Evolutionary conservation across 2,329 filamentous ascomycete species (phyloP).

Genomic region (Gaeumannomyces sp.): DNA sequence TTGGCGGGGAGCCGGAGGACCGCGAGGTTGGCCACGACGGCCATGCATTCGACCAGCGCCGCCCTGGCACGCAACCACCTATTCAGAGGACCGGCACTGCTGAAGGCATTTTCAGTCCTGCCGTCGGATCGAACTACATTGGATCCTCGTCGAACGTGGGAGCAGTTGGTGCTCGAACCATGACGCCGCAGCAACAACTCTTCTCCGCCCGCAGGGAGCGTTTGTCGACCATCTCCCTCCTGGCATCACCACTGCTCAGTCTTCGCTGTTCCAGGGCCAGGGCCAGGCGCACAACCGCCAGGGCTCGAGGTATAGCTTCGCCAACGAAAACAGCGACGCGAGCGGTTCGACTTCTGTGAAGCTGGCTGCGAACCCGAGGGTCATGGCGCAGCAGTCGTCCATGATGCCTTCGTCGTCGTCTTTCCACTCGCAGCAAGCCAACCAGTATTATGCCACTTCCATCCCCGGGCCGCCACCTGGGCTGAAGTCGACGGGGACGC

Average conservation of each 20-base stretch:
- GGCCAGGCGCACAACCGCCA: slow-evolving; percentile 66
- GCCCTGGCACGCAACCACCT: slow-evolving; percentile 67
- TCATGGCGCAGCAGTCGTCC: slow-evolving; percentile 79
- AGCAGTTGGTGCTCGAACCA: slow-evolving; percentile 60
- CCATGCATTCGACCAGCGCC: slow-evolving; percentile 49
- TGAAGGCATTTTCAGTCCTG: slow-evolving; percentile 49
- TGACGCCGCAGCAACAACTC: slow-evolving; percentile 62
- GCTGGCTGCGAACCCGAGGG: slow-evolving; percentile 68
- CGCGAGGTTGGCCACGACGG: slow-evolving; percentile 49
- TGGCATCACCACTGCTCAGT: slow-evolving; percentile 46
- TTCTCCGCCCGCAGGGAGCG: slow-evolving; percentile 55
- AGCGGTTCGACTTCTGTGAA: slow-evolving; percentile 61
- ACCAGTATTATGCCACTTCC: slow-evolving; percentile 74
- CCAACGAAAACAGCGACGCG: slow-evolving; percentile 60
- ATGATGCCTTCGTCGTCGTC: slow-evolving; percentile 67
- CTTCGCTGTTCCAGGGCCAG: slow-evolving; percentile 49
- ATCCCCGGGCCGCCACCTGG: slow-evolving; percentile 93
- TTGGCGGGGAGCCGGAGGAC: slow-evolving; percentile 91
- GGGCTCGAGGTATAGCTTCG: slow-evolving; percentile 81
- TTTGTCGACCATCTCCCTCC: slow-evolving; percentile 38
- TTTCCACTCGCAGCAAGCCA: slow-evolving; percentile 53
- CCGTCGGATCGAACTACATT: slow-evolving; percentile 41
- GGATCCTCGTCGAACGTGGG: slow-evolving; percentile 44
- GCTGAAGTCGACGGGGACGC: slow-evolving; percentile 89
- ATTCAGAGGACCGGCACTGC: slow-evolving; percentile 56